These are phyloP conservation scores for Penicillium robsamsonii DNA, from an alignment of 495 filamentous ascomycete genomes.

Conservation along the genomic window DNA sequence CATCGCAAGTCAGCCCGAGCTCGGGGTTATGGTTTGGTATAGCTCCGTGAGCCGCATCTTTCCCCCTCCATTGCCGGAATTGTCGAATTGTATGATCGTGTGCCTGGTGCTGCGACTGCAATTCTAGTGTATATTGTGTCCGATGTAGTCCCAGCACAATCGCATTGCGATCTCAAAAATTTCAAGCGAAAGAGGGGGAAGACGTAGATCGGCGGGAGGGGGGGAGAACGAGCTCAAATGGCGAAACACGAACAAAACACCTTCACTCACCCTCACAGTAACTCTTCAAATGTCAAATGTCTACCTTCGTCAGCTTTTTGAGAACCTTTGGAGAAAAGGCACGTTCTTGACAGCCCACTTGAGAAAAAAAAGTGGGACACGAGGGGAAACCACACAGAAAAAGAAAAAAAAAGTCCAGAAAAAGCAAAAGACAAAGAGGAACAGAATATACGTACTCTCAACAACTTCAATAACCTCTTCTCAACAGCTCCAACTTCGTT, in stretches of 20 bases:
- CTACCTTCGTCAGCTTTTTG: conserved; percentile 12
- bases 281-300: conserved; percentile 23
- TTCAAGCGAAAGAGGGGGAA: conserved; percentile 13
- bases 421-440: conserved; percentile 8
- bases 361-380: conserved; percentile 27
- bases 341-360: conserved; percentile 36
- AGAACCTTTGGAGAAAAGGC: conserved; percentile 35
- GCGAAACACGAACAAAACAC: conserved; percentile 4
- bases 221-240: conserved; percentile 8
- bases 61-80: conserved; percentile 1
- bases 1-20: conserved; percentile 16
- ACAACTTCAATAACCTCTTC: conserved; percentile 13
- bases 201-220: conserved; percentile 17
- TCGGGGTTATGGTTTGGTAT: conserved; percentile 14
- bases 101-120: not conserved
- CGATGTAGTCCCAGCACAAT: not conserved
- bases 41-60: conserved; percentile 9
- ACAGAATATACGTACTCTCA: conserved; percentile 24
- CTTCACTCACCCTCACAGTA: conserved; percentile 34
- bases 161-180: conserved; percentile 4
- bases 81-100: not conserved
- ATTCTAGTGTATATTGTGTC: not conserved
- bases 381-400: conserved; percentile 12
- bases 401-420: conserved; percentile 5
- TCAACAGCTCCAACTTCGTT: conserved; percentile 11